Evolutionary conservation across 352 stramenopile species (phyloP).

Genomic region (Phytophthora sp.): DNA sequence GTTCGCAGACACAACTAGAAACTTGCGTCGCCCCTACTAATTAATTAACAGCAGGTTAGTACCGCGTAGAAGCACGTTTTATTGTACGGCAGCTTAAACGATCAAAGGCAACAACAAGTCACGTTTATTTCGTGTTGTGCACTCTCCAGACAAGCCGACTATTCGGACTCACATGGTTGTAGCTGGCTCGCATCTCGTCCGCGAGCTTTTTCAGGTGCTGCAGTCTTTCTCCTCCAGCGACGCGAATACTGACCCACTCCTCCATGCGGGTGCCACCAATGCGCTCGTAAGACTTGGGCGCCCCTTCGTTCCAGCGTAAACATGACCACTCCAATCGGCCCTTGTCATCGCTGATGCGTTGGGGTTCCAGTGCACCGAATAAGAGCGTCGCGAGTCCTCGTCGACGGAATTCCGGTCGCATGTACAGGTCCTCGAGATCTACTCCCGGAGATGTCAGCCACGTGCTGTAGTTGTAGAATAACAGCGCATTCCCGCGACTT

Average conservation of each 20-base stretch:
- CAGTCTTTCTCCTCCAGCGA: slow-evolving; percentile 30
- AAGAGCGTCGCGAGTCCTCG: slow-evolving; percentile 30
- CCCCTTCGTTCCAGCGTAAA: slow-evolving; percentile 37
- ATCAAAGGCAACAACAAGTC: neutral
- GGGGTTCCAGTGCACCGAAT: slow-evolving; percentile 29
- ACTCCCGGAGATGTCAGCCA: slow-evolving; percentile 33
- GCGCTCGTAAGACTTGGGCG: slow-evolving; percentile 29
- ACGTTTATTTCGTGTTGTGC: neutral
- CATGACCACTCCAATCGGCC: slow-evolving; percentile 33
- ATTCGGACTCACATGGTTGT: slow-evolving; percentile 4
- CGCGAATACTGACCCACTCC: slow-evolving; percentile 35
- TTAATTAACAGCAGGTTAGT: neutral
- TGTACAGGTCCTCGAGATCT: slow-evolving; percentile 36
- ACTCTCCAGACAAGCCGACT: no score
- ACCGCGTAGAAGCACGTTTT: no score
- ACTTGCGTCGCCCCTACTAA: slow-evolving; percentile 28
- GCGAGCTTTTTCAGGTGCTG: slow-evolving; percentile 27
- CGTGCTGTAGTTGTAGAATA: slow-evolving; percentile 44
- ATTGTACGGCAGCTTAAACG: no score
- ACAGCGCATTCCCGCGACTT: slow-evolving; percentile 34
- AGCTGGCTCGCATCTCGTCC: slow-evolving; percentile 21
- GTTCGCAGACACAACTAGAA: slow-evolving; percentile 39
- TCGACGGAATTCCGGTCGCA: slow-evolving; percentile 30
- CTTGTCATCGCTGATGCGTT: slow-evolving; percentile 32
- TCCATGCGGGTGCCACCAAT: slow-evolving; percentile 31